Base-by-base conservation (phyloP, 73 alveolate genomes). In the Stentor coeruleus region DNA sequence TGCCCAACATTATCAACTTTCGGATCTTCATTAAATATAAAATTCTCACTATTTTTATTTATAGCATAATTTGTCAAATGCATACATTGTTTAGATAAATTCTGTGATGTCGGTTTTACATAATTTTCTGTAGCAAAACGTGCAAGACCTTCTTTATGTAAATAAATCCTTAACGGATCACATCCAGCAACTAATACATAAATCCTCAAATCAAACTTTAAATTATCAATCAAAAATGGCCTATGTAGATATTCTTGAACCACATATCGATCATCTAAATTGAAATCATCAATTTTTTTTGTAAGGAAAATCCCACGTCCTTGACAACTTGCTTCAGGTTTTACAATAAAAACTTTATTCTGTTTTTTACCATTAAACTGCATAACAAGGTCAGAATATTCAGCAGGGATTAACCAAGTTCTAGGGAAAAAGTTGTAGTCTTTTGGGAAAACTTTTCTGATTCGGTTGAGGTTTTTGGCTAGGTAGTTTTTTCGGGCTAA, bases 131-230 rank as follows among this genome's bases (percentile, higher is more conserved):
- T 86, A 3, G 98, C 94, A 82, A 94, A 88, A 66, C 98, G 85
- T 36, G 97, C 98, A 59, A 95, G 82, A 2, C 99, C 99, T 84
- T 95, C 99, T 91, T 94, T 88, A 82, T 91, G 93, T 30, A 97
- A 76, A 85, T 85, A 97, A 1, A 96, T 88, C 85, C 96, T 90
- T 74, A 97, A 84, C 31, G 99, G 99, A 66, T 92, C 92, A 49
- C 96, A 93, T 0, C 99, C 98, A 49, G 98, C 91, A 3, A 97
- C 87, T 20, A 95, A 82, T 3, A 92, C 99, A 87, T 92, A 97
- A 15, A 95, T 79, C 87, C 98, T 92, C 76, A 94, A 83, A 75
- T 93, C 96, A 73, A 95, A 95, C 85, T 97, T 97, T 57, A 87
- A 88, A 30, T 95, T 95, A 86, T 97, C 98, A 30, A 97, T 94